phyloP scores from a whole-genome alignment of 805 yeast species.

The Maudiozyma saulgeensis region DNA sequence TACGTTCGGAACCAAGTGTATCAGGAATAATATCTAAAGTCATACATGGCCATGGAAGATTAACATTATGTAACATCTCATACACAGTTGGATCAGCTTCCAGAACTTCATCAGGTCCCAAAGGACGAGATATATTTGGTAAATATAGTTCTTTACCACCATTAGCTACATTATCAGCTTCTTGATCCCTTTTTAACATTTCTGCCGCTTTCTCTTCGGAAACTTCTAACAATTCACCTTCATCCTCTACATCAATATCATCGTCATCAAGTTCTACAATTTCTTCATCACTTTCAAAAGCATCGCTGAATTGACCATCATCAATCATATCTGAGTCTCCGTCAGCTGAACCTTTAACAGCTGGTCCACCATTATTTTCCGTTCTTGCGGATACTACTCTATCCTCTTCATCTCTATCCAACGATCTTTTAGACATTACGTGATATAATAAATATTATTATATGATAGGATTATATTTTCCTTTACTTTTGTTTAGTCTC shows the following conservation, averaged over 20 bases:
- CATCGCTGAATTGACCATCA: slow-evolving; percentile 86
- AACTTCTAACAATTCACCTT: slow-evolving; percentile 28
- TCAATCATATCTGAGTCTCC: slow-evolving; percentile 60
- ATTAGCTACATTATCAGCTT: slow-evolving; percentile 28
- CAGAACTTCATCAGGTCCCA: slow-evolving; percentile 90
- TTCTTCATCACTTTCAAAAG: slow-evolving; percentile 85
- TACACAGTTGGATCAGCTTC: slow-evolving; percentile 96
- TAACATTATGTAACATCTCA: slow-evolving; percentile 91
- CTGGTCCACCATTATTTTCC: slow-evolving; percentile 20
- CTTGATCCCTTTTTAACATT: slow-evolving; percentile 31
- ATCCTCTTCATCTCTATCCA: slow-evolving; percentile 31
- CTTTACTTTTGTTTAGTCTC: no score
- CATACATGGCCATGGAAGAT: slow-evolving; percentile 94
- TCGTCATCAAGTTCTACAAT: slow-evolving; percentile 71
- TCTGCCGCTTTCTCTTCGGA: slow-evolving; percentile 31
- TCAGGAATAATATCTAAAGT: slow-evolving; percentile 88
- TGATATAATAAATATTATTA: background rate
- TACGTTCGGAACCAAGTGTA: slow-evolving; percentile 74
- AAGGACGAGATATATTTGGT: slow-evolving; percentile 81
- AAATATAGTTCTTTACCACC: slow-evolving; percentile 48
- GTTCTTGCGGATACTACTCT: slow-evolving; percentile 35
- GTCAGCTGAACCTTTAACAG: slow-evolving; percentile 28
- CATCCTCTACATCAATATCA: slow-evolving; percentile 30
- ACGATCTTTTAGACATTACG: slow-evolving; percentile 45
- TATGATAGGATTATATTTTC: no score